phyloP scores from a whole-genome alignment of 2,329 filamentous ascomycete species.

The Pyrenochaeta sp. region DNA sequence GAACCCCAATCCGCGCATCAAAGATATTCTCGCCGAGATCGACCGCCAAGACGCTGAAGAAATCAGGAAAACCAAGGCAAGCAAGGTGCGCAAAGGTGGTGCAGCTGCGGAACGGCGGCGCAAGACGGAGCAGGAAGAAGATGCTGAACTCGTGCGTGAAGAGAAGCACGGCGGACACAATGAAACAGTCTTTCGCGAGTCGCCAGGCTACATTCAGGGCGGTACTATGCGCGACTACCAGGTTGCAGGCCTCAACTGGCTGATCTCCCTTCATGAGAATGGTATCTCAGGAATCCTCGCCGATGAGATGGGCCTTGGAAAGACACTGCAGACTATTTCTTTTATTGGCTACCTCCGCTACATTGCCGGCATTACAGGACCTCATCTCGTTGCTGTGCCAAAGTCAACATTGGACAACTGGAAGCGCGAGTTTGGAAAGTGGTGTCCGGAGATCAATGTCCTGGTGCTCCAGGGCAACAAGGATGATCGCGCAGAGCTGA shows the following conservation, averaged over 20 bases:
- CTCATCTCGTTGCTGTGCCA: constrained; percentile 89
- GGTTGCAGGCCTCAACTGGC: constrained; percentile 93
- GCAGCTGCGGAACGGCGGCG: constrained; percentile 80
- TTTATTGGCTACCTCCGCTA: constrained; percentile 96
- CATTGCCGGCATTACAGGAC: constrained; percentile 86
- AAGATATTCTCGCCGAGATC: constrained; percentile 92
- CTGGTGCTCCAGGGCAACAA: constrained; percentile 94
- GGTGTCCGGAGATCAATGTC: constrained; percentile 96
- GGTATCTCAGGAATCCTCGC: constrained; percentile 98
- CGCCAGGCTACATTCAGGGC: constrained; percentile 84
- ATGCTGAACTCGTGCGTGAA: constrained; percentile 85
- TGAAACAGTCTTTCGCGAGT: constrained; percentile 87
- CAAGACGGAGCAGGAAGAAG: constrained; percentile 96
- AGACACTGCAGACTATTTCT: constrained; percentile 96
- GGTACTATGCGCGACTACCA: constrained; percentile 97
- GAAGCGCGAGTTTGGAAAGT: constrained; percentile 91
- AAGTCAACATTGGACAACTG: constrained; percentile 99
- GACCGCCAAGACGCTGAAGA: constrained; percentile 88
- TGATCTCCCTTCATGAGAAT: constrained; percentile 97
- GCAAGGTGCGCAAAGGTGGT: constrained; percentile 81
- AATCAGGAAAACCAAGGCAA: constrained; percentile 74
- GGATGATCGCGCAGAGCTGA: constrained; percentile 87
- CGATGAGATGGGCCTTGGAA: constrained; percentile 98
- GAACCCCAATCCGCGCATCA: constrained; percentile 93
- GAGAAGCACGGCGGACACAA: constrained; percentile 88